Evolutionary conservation across 1,284 basidiomycete genomes (phyloP).

Genomic region (Neotropicomus parvogracilis): DNA sequence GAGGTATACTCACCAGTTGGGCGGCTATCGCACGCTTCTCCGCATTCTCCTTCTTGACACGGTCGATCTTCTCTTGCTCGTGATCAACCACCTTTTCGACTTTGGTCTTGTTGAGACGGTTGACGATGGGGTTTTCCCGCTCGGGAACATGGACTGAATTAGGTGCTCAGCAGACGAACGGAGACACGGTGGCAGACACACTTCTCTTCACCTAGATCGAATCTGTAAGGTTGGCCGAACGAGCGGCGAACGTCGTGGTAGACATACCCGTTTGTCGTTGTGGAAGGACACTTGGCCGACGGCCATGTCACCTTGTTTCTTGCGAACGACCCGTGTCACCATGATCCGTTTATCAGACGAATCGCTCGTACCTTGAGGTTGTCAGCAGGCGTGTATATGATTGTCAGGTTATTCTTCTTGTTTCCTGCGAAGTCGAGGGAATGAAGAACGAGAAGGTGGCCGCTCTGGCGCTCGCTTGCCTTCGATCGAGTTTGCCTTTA

Average conservation of each 20-base stretch:
- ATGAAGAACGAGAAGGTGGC: not conserved
- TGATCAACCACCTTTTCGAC: constrained; percentile 83
- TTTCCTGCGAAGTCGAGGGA: constrained; percentile 65
- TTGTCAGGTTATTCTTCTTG: constrained; percentile 90
- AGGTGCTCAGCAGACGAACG: constrained; percentile 1
- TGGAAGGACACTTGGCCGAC: constrained; percentile 95
- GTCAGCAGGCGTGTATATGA: constrained; percentile 91
- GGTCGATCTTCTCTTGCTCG: constrained; percentile 81
- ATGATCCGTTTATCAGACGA: not conserved
- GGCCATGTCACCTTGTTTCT: constrained; percentile 97
- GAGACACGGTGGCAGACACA: constrained; percentile 30
- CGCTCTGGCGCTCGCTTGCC: constrained; percentile 44
- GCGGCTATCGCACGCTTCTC: constrained; percentile 63
- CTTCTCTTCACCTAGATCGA: constrained; percentile 69
- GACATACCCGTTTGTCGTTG: constrained; percentile 74
- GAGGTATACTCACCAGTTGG: constrained; percentile 46
- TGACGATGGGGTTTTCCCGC: constrained; percentile 88
- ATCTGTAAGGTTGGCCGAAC: not conserved
- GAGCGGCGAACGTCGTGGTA: not conserved
- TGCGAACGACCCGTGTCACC: constrained; percentile 7
- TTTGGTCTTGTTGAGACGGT: constrained; percentile 95
- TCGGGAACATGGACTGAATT: constrained; percentile 68
- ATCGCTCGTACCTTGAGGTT: constrained; percentile 72
- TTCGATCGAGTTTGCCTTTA: constrained; percentile 98
- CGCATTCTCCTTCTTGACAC: constrained; percentile 74